phyloP scores from a whole-genome alignment of 1,284 basidiomycete genomes.

The Pholiota adiposa region DNA sequence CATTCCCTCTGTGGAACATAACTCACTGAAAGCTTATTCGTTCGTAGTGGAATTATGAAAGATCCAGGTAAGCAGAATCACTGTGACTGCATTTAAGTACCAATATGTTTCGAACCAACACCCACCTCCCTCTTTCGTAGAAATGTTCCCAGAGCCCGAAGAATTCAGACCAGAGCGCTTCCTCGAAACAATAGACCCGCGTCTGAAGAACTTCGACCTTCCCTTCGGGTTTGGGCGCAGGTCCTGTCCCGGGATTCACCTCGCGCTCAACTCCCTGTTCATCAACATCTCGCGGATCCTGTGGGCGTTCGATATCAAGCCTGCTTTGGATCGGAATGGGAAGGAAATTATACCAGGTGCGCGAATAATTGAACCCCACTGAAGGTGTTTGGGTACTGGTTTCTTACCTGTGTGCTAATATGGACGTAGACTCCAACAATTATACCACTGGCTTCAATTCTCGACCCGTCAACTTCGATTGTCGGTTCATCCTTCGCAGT shows the following conservation, averaged over 20 bases:
- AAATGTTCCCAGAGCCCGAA: conserved; percentile 34
- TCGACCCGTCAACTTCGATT: conserved; percentile 45
- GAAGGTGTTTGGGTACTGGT: no score
- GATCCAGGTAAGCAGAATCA: conserved; percentile 34
- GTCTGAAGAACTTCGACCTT: conserved; percentile 43
- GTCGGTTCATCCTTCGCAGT: conserved; percentile 36
- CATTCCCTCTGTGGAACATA: no score
- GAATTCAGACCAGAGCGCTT: conserved; percentile 29
- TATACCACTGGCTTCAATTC: conserved; percentile 53
- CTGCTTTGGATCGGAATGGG: conserved; percentile 27
- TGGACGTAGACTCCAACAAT: conserved; percentile 35
- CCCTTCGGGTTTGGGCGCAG: conserved; percentile 51
- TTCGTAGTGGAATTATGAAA: conserved; percentile 44
- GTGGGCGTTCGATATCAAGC: conserved; percentile 47
- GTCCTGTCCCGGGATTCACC: conserved; percentile 49
- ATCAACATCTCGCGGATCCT: conserved; percentile 46
- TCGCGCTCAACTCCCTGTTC: conserved; percentile 46
- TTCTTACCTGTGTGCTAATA: no score
- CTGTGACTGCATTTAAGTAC: conserved; percentile 18
- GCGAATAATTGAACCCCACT: background rate
- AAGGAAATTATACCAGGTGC: conserved; percentile 28
- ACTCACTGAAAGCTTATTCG: background rate
- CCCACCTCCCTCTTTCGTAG: conserved; percentile 28
- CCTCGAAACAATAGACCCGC: conserved; percentile 35
- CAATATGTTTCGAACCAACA: conserved; percentile 26